A percentile compares a stretch with the other conserved stretches of the same genome.
Evolutionary conservation across 148 eudicot genomes (phyloP).

Genomic region (Pouteria glomerata): DNA sequence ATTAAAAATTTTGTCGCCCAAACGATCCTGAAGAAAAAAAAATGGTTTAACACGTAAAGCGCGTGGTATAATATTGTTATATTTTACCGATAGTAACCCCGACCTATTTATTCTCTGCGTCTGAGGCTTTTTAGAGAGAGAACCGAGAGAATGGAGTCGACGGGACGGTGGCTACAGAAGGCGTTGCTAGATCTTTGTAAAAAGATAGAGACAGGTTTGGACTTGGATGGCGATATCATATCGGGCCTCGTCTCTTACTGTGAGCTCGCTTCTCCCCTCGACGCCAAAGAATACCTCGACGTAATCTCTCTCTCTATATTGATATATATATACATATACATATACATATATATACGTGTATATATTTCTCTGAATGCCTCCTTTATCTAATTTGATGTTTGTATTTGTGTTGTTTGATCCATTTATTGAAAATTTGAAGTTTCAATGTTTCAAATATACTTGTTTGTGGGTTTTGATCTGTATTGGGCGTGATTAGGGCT

Average conservation of each 20-base stretch:
- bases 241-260: conserved; percentile 98
- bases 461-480: too few species aligned
- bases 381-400: not conserved
- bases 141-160: conserved; percentile 40
- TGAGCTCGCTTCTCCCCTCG: conserved; percentile 79
- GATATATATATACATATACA: not conserved
- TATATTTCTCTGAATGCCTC: not conserved
- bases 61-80: too few species aligned
- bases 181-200: conserved; percentile 62
- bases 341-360: not conserved
- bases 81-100: not conserved
- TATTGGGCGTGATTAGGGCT: too few species aligned
- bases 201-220: conserved; percentile 45
- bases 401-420: not conserved
- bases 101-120: not conserved
- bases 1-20: too few species aligned
- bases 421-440: too few species aligned
- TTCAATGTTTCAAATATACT: too few species aligned
- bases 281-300: conserved; percentile 95
- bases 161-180: conserved; percentile 84
- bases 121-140: too few species aligned
- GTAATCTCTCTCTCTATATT: conserved; percentile 27
- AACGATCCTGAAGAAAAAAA: too few species aligned
- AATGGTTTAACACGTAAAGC: too few species aligned
- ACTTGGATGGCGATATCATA: conserved; percentile 72